These are phyloP conservation scores for Trichoderma breve DNA, from an alignment of 2,329 filamentous ascomycete species.

Conservation along the genomic window DNA sequence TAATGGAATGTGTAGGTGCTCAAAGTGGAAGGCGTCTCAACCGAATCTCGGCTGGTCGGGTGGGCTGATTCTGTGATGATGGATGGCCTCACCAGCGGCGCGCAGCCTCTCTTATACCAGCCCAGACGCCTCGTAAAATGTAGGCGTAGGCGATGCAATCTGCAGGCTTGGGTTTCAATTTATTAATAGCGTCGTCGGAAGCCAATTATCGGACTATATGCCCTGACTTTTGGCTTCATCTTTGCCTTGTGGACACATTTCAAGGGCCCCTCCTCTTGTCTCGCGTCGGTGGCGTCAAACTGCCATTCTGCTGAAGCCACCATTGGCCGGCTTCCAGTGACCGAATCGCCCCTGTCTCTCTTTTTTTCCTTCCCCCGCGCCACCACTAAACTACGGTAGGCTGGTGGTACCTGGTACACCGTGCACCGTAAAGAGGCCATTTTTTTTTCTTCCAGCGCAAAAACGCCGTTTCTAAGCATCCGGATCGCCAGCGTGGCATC, in stretches of 20 bases:
- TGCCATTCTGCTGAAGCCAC: not conserved
- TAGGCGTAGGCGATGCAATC: not conserved
- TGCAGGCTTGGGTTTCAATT: not conserved
- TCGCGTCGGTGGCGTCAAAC: constrained; percentile 2
- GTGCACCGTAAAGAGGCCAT: not conserved
- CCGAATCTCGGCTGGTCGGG: not conserved
- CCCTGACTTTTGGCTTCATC: not conserved
- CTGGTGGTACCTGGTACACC: constrained; percentile 7
- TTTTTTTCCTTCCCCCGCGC: not conserved
- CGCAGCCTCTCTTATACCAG: not conserved
- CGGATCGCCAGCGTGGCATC: constrained; percentile 28
- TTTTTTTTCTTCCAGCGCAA: not conserved
- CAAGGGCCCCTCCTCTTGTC: not conserved
- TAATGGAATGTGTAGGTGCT: not conserved
- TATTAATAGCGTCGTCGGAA: not conserved
- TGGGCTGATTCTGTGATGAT: constrained; percentile 16
- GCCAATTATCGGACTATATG: not conserved
- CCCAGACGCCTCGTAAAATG: not conserved
- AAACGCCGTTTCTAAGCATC: constrained; percentile 6
- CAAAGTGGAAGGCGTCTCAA: constrained; percentile 14
- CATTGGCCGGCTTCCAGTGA: not conserved
- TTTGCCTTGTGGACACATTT: not conserved
- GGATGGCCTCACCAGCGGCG: constrained; percentile 10
- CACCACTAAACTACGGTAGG: constrained; percentile 2
- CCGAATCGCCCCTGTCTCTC: not conserved